Conservation (phyloP, 2,329 filamentous ascomycete genomes). For the Alternaria brassicicola region DNA sequence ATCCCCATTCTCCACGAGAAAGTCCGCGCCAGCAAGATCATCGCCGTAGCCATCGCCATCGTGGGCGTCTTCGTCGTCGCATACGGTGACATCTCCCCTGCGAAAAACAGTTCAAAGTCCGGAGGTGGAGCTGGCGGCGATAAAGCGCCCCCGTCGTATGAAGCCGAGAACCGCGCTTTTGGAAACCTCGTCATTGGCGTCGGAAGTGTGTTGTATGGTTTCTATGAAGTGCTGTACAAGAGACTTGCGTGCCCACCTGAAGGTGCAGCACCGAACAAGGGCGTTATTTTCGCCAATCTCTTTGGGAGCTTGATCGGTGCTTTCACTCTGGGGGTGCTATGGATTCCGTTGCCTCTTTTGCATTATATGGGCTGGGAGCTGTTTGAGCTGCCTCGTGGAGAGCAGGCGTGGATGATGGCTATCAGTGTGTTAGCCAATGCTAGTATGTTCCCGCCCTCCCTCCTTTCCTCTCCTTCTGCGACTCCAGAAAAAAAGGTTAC, state of each 20-base stretch:
- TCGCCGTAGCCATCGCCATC: conserved; percentile 87
- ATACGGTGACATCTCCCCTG: conserved; percentile 74
- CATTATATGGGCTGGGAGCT: conserved; percentile 78
- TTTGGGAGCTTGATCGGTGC: conserved; percentile 86
- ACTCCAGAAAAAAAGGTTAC: neutral
- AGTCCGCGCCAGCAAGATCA: conserved; percentile 79
- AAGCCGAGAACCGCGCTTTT: conserved; percentile 71
- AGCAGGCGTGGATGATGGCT: conserved; percentile 78
- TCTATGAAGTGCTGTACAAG: conserved; percentile 98
- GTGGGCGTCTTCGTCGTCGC: conserved; percentile 91
- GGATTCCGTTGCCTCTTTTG: conserved; percentile 87
- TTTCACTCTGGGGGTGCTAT: conserved; percentile 86
- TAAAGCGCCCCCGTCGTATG: conserved; percentile 53
- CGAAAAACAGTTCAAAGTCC: conserved; percentile 62
- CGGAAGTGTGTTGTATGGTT: conserved; percentile 89
- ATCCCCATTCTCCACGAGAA: conserved; percentile 88
- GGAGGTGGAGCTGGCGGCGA: conserved; percentile 61
- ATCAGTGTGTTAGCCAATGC: conserved; percentile 87
- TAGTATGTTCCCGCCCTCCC: conserved; percentile 55
- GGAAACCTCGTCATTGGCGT: conserved; percentile 92
- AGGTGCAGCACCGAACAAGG: conserved; percentile 80
- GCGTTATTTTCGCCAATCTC: conserved; percentile 93
- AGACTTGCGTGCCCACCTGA: conserved; percentile 90
- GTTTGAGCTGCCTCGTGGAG: conserved; percentile 80
- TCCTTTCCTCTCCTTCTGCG: conserved; percentile 1